Evolutionary conservation across 768 basidiomycete species (phyloP).

Genomic region (Suillus brevipes): DNA sequence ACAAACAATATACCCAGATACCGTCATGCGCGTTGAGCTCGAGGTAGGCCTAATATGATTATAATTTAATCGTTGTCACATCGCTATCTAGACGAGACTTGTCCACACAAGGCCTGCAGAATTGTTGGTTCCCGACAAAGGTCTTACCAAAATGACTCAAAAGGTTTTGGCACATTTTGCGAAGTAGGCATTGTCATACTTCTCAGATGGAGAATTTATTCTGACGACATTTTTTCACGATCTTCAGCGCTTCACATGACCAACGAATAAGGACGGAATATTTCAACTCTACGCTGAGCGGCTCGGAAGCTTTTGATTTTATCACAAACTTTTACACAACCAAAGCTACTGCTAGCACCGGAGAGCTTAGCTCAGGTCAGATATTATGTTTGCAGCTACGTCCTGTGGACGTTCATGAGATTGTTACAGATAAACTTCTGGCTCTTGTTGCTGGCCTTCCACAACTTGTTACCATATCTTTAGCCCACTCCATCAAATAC

Average conservation of each 20-base stretch:
- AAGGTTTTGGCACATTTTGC: constrained; percentile 74
- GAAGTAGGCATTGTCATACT: constrained; percentile 43
- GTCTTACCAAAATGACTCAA: constrained; percentile 66
- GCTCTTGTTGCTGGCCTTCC: constrained; percentile 68
- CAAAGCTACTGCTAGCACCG: constrained; percentile 44
- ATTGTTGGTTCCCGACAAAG: constrained; percentile 61
- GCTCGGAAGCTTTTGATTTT: constrained; percentile 67
- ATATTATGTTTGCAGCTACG: constrained; percentile 20
- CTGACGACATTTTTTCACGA: constrained; percentile 22
- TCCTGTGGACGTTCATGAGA: not conserved
- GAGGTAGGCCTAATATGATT: constrained; percentile 52
- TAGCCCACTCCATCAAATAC: constrained; percentile 73
- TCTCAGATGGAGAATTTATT: constrained; percentile 8
- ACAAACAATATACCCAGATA: constrained; percentile 48
- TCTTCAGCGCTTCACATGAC: constrained; percentile 36
- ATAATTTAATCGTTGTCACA: constrained; percentile 4
- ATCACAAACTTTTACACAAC: constrained; percentile 68
- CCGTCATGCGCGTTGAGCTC: constrained; percentile 82
- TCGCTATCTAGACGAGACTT: constrained; percentile 67
- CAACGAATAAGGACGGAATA: constrained; percentile 63
- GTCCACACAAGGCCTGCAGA: constrained; percentile 85
- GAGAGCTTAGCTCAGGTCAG: constrained; percentile 47
- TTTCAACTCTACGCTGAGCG: constrained; percentile 53
- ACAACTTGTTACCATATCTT: constrained; percentile 63
- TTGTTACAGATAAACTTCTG: constrained; percentile 54